phyloP scores from a whole-genome alignment of 371 early-diverging fungal genomes.

The Saksenaea vasiformis region DNA sequence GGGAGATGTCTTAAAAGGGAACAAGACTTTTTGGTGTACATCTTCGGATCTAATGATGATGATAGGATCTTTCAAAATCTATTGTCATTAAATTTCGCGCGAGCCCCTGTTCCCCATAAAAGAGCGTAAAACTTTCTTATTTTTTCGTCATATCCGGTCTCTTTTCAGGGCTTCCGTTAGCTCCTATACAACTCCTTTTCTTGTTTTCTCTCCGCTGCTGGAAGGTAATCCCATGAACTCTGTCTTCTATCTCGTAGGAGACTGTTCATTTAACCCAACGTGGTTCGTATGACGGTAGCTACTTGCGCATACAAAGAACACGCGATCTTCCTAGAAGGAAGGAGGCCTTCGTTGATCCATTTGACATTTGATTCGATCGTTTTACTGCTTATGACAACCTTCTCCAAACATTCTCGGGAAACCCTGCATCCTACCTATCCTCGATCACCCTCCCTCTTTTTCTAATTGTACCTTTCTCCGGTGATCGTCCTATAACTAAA shows the following conservation, averaged over 20 bases:
- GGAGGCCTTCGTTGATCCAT: neutral
- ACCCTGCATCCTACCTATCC: neutral
- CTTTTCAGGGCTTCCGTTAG: neutral
- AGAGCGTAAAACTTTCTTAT: neutral
- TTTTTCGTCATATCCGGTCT: neutral
- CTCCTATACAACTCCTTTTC: neutral
- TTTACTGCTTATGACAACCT: constrained; percentile 1
- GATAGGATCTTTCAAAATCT: neutral
- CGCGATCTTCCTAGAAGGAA: neutral
- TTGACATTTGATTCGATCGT: neutral
- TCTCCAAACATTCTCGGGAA: constrained; percentile 4
- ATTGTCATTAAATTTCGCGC: constrained; percentile 3
- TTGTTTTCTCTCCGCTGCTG: neutral
- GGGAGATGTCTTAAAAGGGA: neutral
- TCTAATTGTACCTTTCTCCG: neutral
- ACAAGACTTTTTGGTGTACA: neutral
- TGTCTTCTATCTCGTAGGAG: neutral
- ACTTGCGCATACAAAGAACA: neutral
- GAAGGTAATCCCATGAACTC: neutral
- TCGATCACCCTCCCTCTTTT: neutral
- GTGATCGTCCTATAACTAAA: neutral
- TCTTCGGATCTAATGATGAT: neutral
- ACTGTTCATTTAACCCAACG: neutral
- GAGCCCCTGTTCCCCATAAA: neutral
- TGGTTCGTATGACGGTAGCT: neutral